These are phyloP conservation scores for Echinochloa phyllopogon DNA, from an alignment of 176 grass and related monocot species.

Conservation along the genomic window DNA sequence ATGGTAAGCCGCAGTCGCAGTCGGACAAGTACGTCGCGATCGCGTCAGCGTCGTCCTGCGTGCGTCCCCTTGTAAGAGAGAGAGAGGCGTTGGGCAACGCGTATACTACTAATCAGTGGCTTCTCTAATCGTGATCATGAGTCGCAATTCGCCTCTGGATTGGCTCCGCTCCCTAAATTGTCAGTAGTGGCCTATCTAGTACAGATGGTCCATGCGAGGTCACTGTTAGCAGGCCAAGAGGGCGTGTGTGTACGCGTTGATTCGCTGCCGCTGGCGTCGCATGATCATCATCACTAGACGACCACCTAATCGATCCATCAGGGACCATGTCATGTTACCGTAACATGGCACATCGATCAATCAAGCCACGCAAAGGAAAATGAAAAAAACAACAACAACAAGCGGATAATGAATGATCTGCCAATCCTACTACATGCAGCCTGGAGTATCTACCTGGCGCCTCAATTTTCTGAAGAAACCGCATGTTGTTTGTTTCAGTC, in stretches of 20 bases:
- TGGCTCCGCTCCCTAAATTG: background rate
- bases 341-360: slow-evolving; percentile 46
- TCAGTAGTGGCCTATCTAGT: background rate
- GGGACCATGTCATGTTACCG: slow-evolving; percentile 59
- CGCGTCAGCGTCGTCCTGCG: background rate
- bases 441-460: background rate
- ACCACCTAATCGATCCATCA: slow-evolving; percentile 21
- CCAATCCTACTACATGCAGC: slow-evolving; percentile 30
- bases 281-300: background rate
- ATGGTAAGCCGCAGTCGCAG: background rate
- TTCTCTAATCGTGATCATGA: background rate
- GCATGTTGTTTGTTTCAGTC: background rate
- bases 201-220: slow-evolving; percentile 19
- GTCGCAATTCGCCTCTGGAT: background rate
- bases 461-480: background rate
- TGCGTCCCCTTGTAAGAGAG: background rate
- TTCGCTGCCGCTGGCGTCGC: background rate
- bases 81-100: background rate
- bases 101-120: background rate
- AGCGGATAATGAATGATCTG: background rate
- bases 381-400: background rate
- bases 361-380: slow-evolving; percentile 15
- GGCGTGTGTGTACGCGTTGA: slow-evolving; percentile 11
- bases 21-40: slow-evolving; percentile 1
- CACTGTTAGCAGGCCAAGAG: background rate